Evolutionary conservation across 768 basidiomycete species (phyloP).

Genomic region (Leccinum variicolor): DNA sequence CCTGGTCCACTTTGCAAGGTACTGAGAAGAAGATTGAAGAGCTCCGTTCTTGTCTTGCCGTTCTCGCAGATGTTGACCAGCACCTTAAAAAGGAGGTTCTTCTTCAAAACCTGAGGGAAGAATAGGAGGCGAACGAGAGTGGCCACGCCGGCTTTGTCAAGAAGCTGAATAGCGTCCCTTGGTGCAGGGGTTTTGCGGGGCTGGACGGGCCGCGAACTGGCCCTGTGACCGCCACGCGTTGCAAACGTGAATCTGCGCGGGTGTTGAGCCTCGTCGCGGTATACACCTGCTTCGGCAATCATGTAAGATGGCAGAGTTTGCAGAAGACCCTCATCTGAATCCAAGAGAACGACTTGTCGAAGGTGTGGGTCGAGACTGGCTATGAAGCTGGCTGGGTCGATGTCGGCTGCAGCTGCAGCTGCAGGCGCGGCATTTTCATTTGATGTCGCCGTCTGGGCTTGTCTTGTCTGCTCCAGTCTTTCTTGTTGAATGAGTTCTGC

Average conservation of each 20-base stretch:
- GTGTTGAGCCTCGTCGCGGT: conserved; percentile 52
- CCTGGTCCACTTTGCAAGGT: conserved; percentile 95
- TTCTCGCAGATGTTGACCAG: conserved; percentile 97
- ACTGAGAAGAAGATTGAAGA: conserved; percentile 91
- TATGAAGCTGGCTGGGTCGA: conserved; percentile 89
- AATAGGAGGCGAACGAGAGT: conserved; percentile 90
- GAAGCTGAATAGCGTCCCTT: conserved; percentile 88
- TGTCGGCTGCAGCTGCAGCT: conserved; percentile 60
- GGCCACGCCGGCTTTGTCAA: conserved; percentile 88
- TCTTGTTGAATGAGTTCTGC: conserved; percentile 98
- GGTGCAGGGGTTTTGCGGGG: conserved; percentile 51
- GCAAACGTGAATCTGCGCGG: conserved; percentile 34
- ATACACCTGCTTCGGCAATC: conserved; percentile 76
- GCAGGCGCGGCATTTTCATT: conserved; percentile 31
- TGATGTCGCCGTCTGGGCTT: conserved; percentile 33
- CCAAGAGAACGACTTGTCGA: conserved; percentile 86
- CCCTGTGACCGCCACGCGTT: conserved; percentile 27
- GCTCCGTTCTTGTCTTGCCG: conserved; percentile 81
- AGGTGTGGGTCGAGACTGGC: conserved; percentile 87
- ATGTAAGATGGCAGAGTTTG: conserved; percentile 81
- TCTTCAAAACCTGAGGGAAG: conserved; percentile 90
- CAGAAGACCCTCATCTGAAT: conserved; percentile 83
- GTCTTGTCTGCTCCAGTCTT: conserved; percentile 73
- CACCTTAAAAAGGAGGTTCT: conserved; percentile 81
- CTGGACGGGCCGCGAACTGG: conserved; percentile 25